phyloP scores from a whole-genome alignment of 2,329 filamentous ascomycete genomes.

The Aspergillus pseudoviridinutans region DNA sequence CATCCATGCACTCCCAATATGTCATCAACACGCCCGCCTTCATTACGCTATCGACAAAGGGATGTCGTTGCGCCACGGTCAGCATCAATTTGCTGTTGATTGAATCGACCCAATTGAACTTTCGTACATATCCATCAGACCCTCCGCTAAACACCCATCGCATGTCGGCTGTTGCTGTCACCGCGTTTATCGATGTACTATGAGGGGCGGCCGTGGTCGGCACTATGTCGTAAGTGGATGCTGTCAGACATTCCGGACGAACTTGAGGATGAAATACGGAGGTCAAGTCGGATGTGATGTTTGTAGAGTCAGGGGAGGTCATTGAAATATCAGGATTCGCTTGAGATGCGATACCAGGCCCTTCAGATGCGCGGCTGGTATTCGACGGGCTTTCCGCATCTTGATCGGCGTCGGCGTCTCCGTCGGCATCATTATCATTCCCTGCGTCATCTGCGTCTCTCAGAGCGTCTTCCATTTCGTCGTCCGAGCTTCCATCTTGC shows the following conservation, averaged over 20 bases:
- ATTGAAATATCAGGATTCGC: conserved; percentile 47
- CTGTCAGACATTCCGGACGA: conserved; percentile 74
- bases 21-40: conserved; percentile 93
- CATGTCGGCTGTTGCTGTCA: conserved; percentile 89
- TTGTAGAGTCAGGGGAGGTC: conserved; percentile 43
- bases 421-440: conserved; percentile 35
- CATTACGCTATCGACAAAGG: conserved; percentile 94
- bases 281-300: conserved; percentile 27
- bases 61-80: conserved; percentile 92
- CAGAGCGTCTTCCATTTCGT: conserved; percentile 46
- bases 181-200: conserved; percentile 89
- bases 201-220: conserved; percentile 96
- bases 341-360: conserved; percentile 31
- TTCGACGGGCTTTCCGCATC: conserved; percentile 39
- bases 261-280: conserved; percentile 57
- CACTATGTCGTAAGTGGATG: conserved; percentile 85
- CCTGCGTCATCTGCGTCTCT: conserved; percentile 41
- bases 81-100: conserved; percentile 91
- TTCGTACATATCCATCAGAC: conserved; percentile 90
- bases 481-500: conserved; percentile 47
- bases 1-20: conserved; percentile 98
- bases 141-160: conserved; percentile 93
- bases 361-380: conserved; percentile 38
- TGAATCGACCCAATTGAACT: conserved; percentile 92
- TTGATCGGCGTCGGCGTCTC: conserved; percentile 30